Base-by-base conservation (phyloP, 2,329 filamentous ascomycete genomes). In the Exophiala oligosperma region DNA sequence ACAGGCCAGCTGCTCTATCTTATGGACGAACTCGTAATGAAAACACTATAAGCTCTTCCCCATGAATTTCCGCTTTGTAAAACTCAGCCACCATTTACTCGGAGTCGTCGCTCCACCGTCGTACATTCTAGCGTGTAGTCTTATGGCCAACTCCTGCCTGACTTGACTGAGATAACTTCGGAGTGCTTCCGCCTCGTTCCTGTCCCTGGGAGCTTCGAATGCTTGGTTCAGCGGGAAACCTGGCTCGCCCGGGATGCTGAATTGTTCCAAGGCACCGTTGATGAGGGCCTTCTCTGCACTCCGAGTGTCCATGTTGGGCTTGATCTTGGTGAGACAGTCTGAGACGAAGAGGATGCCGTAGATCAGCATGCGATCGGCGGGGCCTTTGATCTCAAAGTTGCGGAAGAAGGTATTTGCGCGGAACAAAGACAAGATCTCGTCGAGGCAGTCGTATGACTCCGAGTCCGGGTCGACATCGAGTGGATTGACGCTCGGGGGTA, bases 31-130 rank as follows among this genome's bases (percentile, higher is more conserved):
- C 17, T 28, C 24, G 7, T 28, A 21, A 12, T 29, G 14, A 21
- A 12, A 7, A 49, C 66, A 49, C 66, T 81, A 92, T 77, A 94
- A 79, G 66, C 85, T 84, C 85, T 97, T 97, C 74, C 92, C 92
- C 94, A 99, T 97, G 73, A 99, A 99, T 85, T 97, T 97, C 78
- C 94, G 88, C 87, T 97, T 97, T 54, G 90, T 91, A 74, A 97
- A 99, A 81, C 94, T 97, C 74, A 99, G 77, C 94, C 94, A 99
- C 91, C 93, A 97, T 86, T 87, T 86, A 64, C 77, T 90, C 75
- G 80, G 92, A 76, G 72, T 84, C 75, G 72, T 84, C 75, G 74
- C 82, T 67, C 78, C 83, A 65, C 92, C 92, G 55, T 89, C 88
- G 73, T 96, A 99, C 64, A 99, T 87, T 67, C 92, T 84, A 52